Evolutionary conservation across 768 basidiomycete species (phyloP).

Genomic region (Pleurotus pulmonarius): DNA sequence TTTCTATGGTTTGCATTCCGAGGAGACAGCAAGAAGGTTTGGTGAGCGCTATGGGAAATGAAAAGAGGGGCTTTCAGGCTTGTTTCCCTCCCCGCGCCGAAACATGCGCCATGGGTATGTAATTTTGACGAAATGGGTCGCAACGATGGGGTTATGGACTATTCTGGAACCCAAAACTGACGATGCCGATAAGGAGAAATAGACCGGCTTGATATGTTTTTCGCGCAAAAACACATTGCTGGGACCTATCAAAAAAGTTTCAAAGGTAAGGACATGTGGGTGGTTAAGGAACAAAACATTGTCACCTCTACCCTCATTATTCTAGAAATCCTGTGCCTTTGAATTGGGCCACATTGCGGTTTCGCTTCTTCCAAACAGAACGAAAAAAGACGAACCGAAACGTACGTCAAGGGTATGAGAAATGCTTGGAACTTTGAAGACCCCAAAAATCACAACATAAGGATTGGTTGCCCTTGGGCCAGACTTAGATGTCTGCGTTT

Average conservation of each 20-base stretch:
- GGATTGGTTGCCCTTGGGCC: neutral
- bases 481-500: neutral
- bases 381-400: neutral
- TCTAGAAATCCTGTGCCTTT: conserved; percentile 2
- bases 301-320: neutral
- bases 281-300: conserved; percentile 1
- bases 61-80: too few relatives aligned
- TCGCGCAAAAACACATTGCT: neutral
- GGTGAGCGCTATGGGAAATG: neutral
- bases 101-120: neutral
- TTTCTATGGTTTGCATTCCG: too few relatives aligned
- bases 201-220: neutral
- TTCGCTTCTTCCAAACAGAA: conserved; percentile 3
- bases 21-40: neutral
- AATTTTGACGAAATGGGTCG: neutral
- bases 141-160: neutral
- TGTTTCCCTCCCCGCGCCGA: neutral
- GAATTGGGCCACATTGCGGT: neutral
- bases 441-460: neutral
- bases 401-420: conserved; percentile 4
- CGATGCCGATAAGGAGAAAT: neutral
- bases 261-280: neutral
- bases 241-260: neutral
- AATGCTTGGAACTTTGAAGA: neutral
- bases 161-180: neutral